Conservation (phyloP, 2,329 filamentous ascomycete genomes). For the Stachybotrys chartarum region DNA sequence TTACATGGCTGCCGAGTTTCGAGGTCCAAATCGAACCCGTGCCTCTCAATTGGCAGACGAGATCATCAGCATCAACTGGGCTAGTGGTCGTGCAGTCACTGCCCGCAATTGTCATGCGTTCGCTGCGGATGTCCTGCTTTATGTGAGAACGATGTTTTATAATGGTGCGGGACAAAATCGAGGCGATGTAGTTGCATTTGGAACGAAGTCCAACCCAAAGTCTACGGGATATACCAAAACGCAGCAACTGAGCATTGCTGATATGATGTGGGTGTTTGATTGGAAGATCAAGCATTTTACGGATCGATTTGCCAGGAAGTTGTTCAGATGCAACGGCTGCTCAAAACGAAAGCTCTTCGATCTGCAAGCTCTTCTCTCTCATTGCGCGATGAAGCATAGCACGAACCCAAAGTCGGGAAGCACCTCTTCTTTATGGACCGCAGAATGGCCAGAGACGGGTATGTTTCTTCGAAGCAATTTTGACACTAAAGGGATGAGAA, state of each 20-base stretch:
- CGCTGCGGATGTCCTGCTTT: background rate
- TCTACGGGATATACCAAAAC: conserved; percentile 30
- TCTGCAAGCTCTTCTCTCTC: background rate
- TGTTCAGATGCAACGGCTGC: background rate
- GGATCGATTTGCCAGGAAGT: conserved; percentile 58
- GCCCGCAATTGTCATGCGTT: too few species aligned
- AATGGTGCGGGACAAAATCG: background rate
- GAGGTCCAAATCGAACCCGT: too few species aligned
- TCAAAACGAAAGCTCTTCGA: background rate
- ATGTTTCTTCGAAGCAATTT: background rate
- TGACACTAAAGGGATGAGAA: background rate
- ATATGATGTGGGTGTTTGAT: conserved; percentile 83
- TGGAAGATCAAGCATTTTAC: conserved; percentile 66
- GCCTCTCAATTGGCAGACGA: background rate
- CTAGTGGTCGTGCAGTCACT: background rate
- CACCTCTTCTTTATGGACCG: background rate
- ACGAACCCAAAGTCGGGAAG: background rate
- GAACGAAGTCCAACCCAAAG: background rate
- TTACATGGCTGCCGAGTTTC: too few species aligned
- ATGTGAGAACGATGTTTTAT: background rate
- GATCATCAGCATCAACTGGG: background rate
- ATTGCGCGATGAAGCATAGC: background rate
- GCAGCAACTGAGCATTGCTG: conserved; percentile 65
- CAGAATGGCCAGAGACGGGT: background rate
- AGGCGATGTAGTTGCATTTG: background rate